phyloP scores from a whole-genome alignment of 148 eudicot species.

The Nepenthes gracilis region DNA sequence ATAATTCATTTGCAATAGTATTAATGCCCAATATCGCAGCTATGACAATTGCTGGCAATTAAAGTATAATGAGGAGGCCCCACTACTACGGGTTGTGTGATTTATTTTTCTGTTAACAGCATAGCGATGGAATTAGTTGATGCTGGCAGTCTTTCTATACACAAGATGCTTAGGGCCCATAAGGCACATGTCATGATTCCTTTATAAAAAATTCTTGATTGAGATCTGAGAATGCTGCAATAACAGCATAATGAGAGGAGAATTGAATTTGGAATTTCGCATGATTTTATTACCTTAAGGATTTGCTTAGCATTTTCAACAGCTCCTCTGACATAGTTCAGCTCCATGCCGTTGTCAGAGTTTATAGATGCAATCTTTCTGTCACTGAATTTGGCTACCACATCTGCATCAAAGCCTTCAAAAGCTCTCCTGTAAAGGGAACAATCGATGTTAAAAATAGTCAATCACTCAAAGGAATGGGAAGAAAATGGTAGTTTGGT shows the following conservation, averaged over 20 bases:
- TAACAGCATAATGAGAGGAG: not conserved
- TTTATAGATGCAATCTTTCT: conserved; percentile 47
- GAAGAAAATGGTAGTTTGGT: no score
- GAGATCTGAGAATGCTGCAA: not conserved
- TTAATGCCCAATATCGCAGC: no score
- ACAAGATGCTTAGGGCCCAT: not conserved
- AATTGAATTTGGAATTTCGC: no score
- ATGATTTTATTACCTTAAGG: conserved; percentile 35
- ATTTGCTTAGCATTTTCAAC: conserved; percentile 65
- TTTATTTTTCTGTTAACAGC: no score
- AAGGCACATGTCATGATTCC: not conserved
- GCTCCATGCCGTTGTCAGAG: conserved; percentile 37
- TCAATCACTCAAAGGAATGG: not conserved
- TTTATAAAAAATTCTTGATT: not conserved
- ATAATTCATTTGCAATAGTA: no score
- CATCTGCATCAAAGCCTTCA: conserved; percentile 62
- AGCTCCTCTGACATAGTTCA: conserved; percentile 57
- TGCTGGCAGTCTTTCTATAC: not conserved
- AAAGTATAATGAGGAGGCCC: no score
- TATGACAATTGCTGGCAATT: no score
- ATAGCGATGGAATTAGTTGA: not conserved
- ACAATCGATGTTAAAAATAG: not conserved
- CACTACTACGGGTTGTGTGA: no score
- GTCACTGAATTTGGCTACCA: conserved; percentile 52
- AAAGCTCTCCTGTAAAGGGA: conserved; percentile 52